Percentiles rank a stretch among this genome's conserved stretches.
Evolutionary conservation across 2,329 filamentous ascomycete species (phyloP).

Genomic region (Tolypocladium inflatum): DNA sequence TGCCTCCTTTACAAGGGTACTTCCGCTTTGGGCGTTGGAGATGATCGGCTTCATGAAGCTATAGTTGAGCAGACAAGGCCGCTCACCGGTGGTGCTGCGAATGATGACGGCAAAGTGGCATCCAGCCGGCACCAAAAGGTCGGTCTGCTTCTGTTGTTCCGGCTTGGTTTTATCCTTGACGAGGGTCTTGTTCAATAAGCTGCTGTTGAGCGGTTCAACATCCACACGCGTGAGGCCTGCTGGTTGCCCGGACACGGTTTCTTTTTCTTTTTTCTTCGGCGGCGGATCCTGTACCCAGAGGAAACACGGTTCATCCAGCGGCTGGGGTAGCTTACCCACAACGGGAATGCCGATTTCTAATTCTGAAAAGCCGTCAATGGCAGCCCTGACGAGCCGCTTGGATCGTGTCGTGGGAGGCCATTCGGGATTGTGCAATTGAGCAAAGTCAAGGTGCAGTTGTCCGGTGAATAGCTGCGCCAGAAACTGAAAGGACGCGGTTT

Average conservation of each 20-base stretch:
- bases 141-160: background rate
- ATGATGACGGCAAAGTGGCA: constrained; percentile 16
- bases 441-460: constrained; percentile 4
- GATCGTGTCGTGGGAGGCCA: constrained; percentile 7
- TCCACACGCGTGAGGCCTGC: constrained; percentile 1
- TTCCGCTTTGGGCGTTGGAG: background rate
- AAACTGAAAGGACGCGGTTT: constrained; percentile 8
- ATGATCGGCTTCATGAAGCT: constrained; percentile 12
- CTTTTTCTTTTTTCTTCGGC: background rate
- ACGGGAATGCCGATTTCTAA: constrained; percentile 15
- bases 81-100: background rate
- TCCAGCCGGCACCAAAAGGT: constrained; percentile 11
- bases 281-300: constrained; percentile 20
- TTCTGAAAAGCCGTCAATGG: constrained; percentile 7
- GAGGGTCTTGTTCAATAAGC: background rate
- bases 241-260: background rate
- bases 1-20: background rate
- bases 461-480: constrained; percentile 4
- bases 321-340: constrained; percentile 20
- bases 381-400: constrained; percentile 10
- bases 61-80: constrained; percentile 13
- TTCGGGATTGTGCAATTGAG: constrained; percentile 5
- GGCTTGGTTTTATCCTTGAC: constrained; percentile 7
- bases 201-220: constrained; percentile 1
- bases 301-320: constrained; percentile 23